Percentiles rank a stretch among this genome's conserved stretches.
phyloP scores from a whole-genome alignment of 257 asterid species.

The Vinca minor region DNA sequence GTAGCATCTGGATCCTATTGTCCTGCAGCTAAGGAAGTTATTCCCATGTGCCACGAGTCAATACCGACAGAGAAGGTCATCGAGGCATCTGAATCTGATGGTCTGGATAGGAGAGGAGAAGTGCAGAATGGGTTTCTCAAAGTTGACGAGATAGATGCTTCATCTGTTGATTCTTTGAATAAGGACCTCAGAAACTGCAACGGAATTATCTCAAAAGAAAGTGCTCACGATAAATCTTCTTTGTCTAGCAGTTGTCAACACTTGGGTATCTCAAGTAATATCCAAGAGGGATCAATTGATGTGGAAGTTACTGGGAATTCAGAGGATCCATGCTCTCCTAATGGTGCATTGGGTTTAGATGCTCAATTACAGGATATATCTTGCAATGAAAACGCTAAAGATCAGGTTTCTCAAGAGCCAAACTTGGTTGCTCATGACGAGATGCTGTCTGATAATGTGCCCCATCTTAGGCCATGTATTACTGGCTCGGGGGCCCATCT shows the following conservation, averaged over 20 bases:
- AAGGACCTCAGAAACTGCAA: conserved; percentile 22
- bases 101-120: conserved; percentile 22
- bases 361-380: conserved; percentile 30
- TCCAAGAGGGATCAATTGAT: conserved; percentile 27
- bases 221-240: conserved; percentile 30
- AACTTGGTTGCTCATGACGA: conserved; percentile 29
- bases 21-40: conserved; percentile 27
- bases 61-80: conserved; percentile 23
- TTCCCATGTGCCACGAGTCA: conserved; percentile 17
- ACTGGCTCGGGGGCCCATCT: conserved; percentile 31
- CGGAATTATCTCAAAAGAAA: conserved; percentile 27
- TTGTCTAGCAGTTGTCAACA: conserved; percentile 27
- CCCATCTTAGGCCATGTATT: conserved; percentile 48
- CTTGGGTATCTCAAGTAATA: conserved; percentile 19
- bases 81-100: conserved; percentile 36
- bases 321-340: conserved; percentile 23
- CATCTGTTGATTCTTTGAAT: conserved; percentile 19
- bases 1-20: conserved; percentile 25
- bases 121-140: conserved; percentile 20
- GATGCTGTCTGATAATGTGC: conserved; percentile 23
- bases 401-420: conserved; percentile 25
- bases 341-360: conserved; percentile 25
- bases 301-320: conserved; percentile 17
- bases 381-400: conserved; percentile 24
- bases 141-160: conserved; percentile 19